phyloP scores from a whole-genome alignment of 345 rosid species.

The Odontarrhena argentea region DNA sequence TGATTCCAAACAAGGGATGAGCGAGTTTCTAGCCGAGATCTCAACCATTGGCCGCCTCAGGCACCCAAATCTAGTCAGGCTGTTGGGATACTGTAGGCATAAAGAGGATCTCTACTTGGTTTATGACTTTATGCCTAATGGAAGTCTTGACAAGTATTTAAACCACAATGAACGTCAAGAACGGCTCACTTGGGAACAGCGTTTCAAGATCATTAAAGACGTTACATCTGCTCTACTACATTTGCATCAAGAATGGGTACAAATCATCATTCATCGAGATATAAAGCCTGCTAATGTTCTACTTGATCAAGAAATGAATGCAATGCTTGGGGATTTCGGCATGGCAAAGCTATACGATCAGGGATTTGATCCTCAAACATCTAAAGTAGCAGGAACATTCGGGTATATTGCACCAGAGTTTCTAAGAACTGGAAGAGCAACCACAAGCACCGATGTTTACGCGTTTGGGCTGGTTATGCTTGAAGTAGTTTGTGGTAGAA shows the following conservation, averaged over 20 bases:
- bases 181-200: slow-evolving; percentile 44
- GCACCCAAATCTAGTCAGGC: slow-evolving; percentile 45
- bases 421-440: slow-evolving; percentile 45
- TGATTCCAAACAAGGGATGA: slow-evolving; percentile 50
- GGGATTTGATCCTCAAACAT: slow-evolving; percentile 40
- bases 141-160: slow-evolving; percentile 49
- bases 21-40: slow-evolving; percentile 54
- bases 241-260: slow-evolving; percentile 52
- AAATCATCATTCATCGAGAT: slow-evolving; percentile 51
- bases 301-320: slow-evolving; percentile 43
- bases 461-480: slow-evolving; percentile 46
- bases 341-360: slow-evolving; percentile 46
- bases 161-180: slow-evolving; percentile 13
- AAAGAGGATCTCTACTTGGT: slow-evolving; percentile 45
- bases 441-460: slow-evolving; percentile 42
- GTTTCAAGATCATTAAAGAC: slow-evolving; percentile 44
- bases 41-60: slow-evolving; percentile 43
- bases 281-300: slow-evolving; percentile 45
- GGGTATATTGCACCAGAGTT: slow-evolving; percentile 50
- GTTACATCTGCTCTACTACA: slow-evolving; percentile 44
- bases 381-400: slow-evolving; percentile 45
- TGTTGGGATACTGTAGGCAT: slow-evolving; percentile 48
- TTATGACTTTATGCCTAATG: slow-evolving; percentile 53
- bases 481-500: slow-evolving; percentile 49
- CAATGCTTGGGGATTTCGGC: slow-evolving; percentile 50